These are phyloP conservation scores for Fraxinus nigra DNA, from an alignment of 305 asterid genomes.

Conservation along the genomic window DNA sequence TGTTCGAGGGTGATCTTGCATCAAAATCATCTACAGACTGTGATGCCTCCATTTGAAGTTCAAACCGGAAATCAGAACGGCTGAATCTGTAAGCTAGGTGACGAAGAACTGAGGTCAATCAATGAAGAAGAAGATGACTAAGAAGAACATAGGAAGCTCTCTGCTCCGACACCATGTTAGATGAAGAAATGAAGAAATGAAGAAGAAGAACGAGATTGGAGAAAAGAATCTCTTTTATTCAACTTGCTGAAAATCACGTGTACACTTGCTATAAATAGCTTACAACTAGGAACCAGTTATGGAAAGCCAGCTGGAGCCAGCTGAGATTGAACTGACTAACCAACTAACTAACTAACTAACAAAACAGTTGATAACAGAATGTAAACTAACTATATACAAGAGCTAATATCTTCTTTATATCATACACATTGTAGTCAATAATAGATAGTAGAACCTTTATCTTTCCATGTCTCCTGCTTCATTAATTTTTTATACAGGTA, in stretches of 20 bases:
- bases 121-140: neutral
- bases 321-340: neutral
- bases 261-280: neutral
- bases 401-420: neutral
- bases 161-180: neutral
- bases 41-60: neutral
- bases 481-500: constrained; percentile 35
- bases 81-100: neutral
- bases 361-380: neutral
- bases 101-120: neutral
- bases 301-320: neutral
- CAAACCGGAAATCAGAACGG: neutral
- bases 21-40: neutral
- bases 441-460: neutral
- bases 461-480: constrained; percentile 7
- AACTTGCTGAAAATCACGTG: neutral
- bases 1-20: neutral
- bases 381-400: neutral
- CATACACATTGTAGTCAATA: neutral
- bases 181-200: neutral
- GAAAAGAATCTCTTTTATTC: neutral
- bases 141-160: neutral
- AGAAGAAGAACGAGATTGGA: neutral
- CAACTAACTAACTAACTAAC: neutral
- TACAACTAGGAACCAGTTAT: neutral